Conservation (phyloP, 1,284 basidiomycete genomes). For the Fomes fomentarius region DNA sequence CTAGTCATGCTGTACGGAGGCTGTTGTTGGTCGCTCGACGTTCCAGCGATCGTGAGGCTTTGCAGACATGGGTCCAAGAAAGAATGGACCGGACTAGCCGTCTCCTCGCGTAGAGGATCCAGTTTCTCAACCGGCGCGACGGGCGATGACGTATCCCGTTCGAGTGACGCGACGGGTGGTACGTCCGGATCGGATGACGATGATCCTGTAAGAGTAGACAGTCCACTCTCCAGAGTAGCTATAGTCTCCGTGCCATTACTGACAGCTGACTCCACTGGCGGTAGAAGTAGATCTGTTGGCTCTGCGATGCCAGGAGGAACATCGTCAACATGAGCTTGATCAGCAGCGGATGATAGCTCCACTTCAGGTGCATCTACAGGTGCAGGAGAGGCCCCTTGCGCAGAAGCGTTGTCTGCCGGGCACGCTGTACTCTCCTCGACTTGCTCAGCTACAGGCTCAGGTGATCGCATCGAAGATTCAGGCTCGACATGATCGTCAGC, state of each 20-base stretch:
- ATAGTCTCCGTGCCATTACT: background rate
- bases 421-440: no score
- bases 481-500: no score
- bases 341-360: no score
- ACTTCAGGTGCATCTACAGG: no score
- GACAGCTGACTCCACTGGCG: background rate
- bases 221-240: background rate
- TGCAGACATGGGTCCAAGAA: constrained; percentile 11
- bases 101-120: background rate
- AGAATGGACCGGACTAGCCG: constrained; percentile 17
- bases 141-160: no score
- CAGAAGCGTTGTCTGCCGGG: no score
- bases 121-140: background rate
- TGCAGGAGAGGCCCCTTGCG: no score
- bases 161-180: background rate
- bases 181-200: background rate
- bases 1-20: no score
- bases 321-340: background rate
- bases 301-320: background rate
- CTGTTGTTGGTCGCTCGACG: no score
- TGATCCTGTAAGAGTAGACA: background rate
- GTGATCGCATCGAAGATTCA: no score
- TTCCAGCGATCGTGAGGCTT: constrained; percentile 8
- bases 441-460: no score
- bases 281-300: background rate